A percentile compares a stretch with the other conserved stretches of the same genome.
Evolutionary conservation across 1,284 basidiomycete species (phyloP).

Genomic region (Sanghuangporus weigelae): DNA sequence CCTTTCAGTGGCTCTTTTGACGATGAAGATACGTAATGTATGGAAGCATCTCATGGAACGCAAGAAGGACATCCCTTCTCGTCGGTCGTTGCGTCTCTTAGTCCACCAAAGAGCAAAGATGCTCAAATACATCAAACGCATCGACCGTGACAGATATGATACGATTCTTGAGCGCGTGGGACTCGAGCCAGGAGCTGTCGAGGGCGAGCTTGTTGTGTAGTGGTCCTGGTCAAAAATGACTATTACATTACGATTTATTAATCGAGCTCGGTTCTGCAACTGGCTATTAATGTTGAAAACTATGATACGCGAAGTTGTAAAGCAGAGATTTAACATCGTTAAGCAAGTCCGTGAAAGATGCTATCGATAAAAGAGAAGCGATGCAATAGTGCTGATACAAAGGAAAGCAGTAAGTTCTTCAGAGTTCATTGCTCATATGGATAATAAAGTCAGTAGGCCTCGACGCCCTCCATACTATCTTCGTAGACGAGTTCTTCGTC

Average conservation of each 20-base stretch:
- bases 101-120: slow-evolving; percentile 83
- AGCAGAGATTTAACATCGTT: no score
- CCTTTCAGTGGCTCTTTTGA: slow-evolving; percentile 74
- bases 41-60: slow-evolving; percentile 67
- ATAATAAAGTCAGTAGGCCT: background rate
- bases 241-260: background rate
- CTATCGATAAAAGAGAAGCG: background rate
- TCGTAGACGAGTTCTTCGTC: background rate
- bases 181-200: slow-evolving; percentile 74
- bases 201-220: slow-evolving; percentile 78
- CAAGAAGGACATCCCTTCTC: slow-evolving; percentile 77
- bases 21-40: slow-evolving; percentile 80
- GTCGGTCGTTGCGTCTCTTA: slow-evolving; percentile 65
- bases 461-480: background rate
- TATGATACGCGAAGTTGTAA: no score
- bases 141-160: slow-evolving; percentile 71
- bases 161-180: slow-evolving; percentile 69
- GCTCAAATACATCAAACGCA: slow-evolving; percentile 73
- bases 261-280: no score
- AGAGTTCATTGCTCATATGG: background rate
- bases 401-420: no score
- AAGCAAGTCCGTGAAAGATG: background rate
- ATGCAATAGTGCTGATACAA: no score
- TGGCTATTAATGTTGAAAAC: no score
- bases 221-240: background rate